A percentile compares a stretch with the other conserved stretches of the same genome.
phyloP scores from a whole-genome alignment of 352 stramenopile species.

The Phytophthora sojae region DNA sequence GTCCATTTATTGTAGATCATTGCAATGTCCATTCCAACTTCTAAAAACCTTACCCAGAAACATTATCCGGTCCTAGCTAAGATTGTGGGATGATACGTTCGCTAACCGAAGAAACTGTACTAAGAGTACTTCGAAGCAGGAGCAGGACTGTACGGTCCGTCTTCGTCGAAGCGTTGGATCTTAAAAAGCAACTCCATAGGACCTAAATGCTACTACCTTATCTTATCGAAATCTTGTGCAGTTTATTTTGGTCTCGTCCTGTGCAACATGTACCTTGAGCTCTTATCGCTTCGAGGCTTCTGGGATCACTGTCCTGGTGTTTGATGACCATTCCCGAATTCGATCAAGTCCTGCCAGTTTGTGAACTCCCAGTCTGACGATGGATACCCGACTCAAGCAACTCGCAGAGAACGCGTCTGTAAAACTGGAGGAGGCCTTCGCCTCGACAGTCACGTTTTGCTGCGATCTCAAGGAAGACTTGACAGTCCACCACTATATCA shows the following conservation, averaged over 20 bases:
- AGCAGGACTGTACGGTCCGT: background rate
- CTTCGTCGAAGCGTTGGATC: background rate
- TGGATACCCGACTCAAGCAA: background rate
- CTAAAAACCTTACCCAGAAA: background rate
- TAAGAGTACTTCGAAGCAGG: background rate
- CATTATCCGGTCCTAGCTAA: background rate
- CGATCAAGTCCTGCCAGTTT: background rate
- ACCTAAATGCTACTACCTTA: background rate
- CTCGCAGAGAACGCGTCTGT: background rate
- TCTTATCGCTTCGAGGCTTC: too few species aligned
- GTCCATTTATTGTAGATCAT: too few species aligned
- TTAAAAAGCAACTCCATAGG: slow-evolving; percentile 2
- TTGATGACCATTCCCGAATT: background rate
- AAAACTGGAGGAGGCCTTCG: background rate
- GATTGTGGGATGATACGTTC: background rate
- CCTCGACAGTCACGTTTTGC: background rate
- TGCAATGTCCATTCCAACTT: too few species aligned
- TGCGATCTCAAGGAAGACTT: background rate
- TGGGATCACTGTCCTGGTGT: too few species aligned
- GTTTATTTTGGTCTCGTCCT: background rate
- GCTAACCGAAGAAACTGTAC: background rate
- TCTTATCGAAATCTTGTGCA: background rate
- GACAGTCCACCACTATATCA: background rate
- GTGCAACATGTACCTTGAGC: background rate
- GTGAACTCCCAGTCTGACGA: background rate